These are phyloP conservation scores for Chlorella sp. DNA, from an alignment of 139 green algal species.

Conservation along the genomic window DNA sequence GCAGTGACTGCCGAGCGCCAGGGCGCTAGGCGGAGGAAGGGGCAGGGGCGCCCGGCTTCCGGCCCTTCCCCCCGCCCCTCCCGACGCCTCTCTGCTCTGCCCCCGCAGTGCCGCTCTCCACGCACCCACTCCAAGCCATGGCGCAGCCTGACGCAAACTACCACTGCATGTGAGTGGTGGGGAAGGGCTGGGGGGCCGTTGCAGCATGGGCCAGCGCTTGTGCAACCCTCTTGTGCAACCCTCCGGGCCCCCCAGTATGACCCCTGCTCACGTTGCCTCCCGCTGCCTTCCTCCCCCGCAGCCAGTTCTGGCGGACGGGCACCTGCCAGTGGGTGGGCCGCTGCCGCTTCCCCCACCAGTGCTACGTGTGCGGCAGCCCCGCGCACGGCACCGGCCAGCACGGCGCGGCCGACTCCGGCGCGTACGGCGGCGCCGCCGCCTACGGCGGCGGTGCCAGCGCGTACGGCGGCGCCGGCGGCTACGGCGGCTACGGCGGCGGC, in stretches of 20 bases:
- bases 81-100: too few relatives aligned
- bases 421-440: not conserved
- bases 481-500: not conserved
- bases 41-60: too few relatives aligned
- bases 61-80: too few relatives aligned
- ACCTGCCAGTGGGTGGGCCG: slow-evolving; percentile 18
- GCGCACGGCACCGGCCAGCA: slow-evolving; percentile 21
- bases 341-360: slow-evolving; percentile 30
- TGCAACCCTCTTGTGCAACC: too few relatives aligned
- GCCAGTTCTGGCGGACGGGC: slow-evolving; percentile 20
- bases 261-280: not conserved
- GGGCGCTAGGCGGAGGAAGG: too few relatives aligned
- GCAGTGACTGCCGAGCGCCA: too few relatives aligned
- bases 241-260: not conserved
- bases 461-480: not conserved
- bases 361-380: slow-evolving; percentile 20
- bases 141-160: slow-evolving; percentile 23
- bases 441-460: slow-evolving; percentile 3
- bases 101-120: too few relatives aligned
- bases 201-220: too few relatives aligned
- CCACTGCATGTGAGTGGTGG: slow-evolving; percentile 14
- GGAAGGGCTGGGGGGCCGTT: too few relatives aligned
- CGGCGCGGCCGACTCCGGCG: not conserved
- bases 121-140: too few relatives aligned
- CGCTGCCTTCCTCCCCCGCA: not conserved